Evolutionary conservation across 2,329 filamentous ascomycete species (phyloP).

Genomic region (Alternaria sp.): DNA sequence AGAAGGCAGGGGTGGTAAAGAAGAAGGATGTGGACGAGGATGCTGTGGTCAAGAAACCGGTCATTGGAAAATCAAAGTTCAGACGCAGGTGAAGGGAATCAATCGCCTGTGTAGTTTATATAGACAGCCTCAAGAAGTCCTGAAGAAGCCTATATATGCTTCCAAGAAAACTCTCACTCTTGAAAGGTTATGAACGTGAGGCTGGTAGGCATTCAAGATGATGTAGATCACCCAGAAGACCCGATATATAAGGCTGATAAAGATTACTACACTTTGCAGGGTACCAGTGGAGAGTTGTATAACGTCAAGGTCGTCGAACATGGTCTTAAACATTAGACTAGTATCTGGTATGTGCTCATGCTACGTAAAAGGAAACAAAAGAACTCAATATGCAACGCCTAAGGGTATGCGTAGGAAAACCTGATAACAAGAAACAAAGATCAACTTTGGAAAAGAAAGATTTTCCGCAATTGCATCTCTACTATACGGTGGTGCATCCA

Average conservation of each 20-base stretch:
- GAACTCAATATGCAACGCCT: constrained; percentile 2
- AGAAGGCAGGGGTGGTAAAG: constrained; percentile 30
- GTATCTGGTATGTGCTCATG: constrained; percentile 12
- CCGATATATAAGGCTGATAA: background rate
- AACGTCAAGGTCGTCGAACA: background rate
- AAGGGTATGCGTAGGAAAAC: constrained; percentile 20
- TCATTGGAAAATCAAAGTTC: constrained; percentile 43
- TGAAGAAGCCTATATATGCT: background rate
- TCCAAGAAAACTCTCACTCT: background rate
- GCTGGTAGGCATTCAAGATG: background rate
- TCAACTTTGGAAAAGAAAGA: background rate
- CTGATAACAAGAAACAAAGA: background rate
- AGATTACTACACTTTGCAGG: background rate
- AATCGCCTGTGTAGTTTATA: background rate
- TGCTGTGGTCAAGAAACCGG: constrained; percentile 53
- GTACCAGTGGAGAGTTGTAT: background rate
- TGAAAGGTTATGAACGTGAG: background rate
- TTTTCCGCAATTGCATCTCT: background rate
- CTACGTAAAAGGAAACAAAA: background rate
- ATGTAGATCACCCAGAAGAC: background rate
- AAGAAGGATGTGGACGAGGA: constrained; percentile 46
- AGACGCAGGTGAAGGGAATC: constrained; percentile 18
- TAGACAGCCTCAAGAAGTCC: background rate
- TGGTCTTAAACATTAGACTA: constrained; percentile 4
- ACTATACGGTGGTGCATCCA: background rate